These are phyloP conservation scores for Pharnaceum exiguum DNA, from an alignment of 148 eudicot species.

Conservation along the genomic window DNA sequence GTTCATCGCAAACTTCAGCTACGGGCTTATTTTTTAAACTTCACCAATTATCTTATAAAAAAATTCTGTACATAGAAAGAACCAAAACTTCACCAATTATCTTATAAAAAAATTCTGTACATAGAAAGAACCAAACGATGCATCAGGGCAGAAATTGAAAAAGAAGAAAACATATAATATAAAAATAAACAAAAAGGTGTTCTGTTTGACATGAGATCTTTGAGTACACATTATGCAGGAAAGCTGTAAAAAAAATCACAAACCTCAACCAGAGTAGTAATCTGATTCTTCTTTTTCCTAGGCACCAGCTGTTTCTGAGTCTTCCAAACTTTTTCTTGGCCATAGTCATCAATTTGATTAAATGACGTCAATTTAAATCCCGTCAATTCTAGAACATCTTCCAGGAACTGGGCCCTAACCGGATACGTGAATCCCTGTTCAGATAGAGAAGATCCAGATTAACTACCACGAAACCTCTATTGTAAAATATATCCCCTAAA, in stretches of 20 bases:
- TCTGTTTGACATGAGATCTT: no score
- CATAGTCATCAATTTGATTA: slow-evolving; percentile 98
- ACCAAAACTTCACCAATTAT: no score
- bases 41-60: no score
- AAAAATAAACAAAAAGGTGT: no score
- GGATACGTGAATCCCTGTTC: slow-evolving; percentile 92
- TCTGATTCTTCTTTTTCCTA: slow-evolving; percentile 86
- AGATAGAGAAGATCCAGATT: not conserved
- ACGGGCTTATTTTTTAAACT: no score
- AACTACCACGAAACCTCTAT: not conserved
- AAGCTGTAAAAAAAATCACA: slow-evolving; percentile 4
- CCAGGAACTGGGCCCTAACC: slow-evolving; percentile 85
- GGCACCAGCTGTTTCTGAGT: slow-evolving; percentile 81
- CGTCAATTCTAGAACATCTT: slow-evolving; percentile 85
- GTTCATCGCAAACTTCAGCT: no score
- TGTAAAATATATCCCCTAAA: not conserved
- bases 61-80: no score
- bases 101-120: no score
- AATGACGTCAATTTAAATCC: slow-evolving; percentile 91
- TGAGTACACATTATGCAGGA: not conserved
- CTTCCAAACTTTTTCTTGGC: slow-evolving; percentile 98
- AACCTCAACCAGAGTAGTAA: slow-evolving; percentile 93
- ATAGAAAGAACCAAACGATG: no score
- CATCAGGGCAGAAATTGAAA: no score
- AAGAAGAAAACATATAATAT: no score